These are phyloP conservation scores for apple (Malus domestica) DNA, from an alignment of 306 rosid species.

Conservation along the genomic window DNA sequence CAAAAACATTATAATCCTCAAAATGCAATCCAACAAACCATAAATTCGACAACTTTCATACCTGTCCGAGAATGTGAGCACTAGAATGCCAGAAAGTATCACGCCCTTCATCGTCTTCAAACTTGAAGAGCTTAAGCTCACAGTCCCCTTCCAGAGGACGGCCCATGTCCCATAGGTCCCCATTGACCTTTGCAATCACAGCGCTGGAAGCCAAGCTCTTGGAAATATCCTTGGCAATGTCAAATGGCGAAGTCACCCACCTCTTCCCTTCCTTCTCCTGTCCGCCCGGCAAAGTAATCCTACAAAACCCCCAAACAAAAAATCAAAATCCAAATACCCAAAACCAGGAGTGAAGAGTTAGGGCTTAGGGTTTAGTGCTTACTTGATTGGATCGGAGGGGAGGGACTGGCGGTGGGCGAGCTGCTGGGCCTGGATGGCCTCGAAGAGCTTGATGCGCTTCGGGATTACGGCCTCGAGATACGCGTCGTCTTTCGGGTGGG, in stretches of 20 bases:
- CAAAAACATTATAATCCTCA: neutral
- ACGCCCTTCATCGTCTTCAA: constrained; percentile 73
- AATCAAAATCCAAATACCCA: neutral
- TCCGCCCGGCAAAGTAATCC: constrained; percentile 66
- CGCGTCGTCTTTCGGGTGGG: constrained; percentile 57
- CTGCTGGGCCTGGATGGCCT: constrained; percentile 41
- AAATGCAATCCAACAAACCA: neutral
- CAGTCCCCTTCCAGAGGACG: constrained; percentile 75
- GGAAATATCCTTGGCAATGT: constrained; percentile 68
- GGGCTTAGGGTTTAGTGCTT: neutral
- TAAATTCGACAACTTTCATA: neutral
- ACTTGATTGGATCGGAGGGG: constrained; percentile 71
- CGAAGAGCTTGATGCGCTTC: constrained; percentile 60
- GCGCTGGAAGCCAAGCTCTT: constrained; percentile 72
- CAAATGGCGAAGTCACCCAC: constrained; percentile 72
- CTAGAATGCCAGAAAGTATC: constrained; percentile 99
- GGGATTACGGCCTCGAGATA: constrained; percentile 49
- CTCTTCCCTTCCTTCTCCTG: constrained; percentile 62
- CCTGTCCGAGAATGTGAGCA: constrained; percentile 98
- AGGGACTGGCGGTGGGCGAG: constrained; percentile 41
- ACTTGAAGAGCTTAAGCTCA: constrained; percentile 59
- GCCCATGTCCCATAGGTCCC: constrained; percentile 78
- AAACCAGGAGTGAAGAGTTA: neutral
- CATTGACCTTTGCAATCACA: constrained; percentile 79
- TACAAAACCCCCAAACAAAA: neutral